A percentile compares a stretch with the other conserved stretches of the same genome.
Evolutionary conservation across 192 early-diverging fungal species (phyloP).

Genomic region (Backusella tuberculispora): DNA sequence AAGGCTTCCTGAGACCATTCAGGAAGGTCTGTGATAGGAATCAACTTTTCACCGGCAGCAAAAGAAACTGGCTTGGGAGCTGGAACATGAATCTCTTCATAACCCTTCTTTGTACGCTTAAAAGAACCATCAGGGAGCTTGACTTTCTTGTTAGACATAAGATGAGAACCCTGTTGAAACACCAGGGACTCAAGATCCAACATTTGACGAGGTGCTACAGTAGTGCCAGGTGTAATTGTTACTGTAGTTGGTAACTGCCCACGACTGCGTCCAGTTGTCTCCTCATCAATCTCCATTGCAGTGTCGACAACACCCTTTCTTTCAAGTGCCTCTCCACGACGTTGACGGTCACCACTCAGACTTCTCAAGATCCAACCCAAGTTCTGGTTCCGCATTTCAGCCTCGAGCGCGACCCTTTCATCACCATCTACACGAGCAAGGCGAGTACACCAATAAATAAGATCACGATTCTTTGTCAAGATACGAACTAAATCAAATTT

Average conservation of each 20-base stretch:
- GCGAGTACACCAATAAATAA: conserved; percentile 90
- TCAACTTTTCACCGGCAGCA: conserved; percentile 65
- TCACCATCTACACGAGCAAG: conserved; percentile 75
- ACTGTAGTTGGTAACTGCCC: conserved; percentile 48
- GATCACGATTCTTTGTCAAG: conserved; percentile 84
- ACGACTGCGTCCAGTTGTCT: conserved; percentile 32
- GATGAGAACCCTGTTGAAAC: conserved; percentile 92
- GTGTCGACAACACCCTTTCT: conserved; percentile 68
- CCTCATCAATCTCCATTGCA: conserved; percentile 67
- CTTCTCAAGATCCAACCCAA: conserved; percentile 72
- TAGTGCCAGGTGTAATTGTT: conserved; percentile 52
- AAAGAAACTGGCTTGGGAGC: conserved; percentile 67
- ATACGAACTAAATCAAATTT: conserved; percentile 95
- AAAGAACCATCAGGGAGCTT: conserved; percentile 92
- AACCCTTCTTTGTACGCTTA: conserved; percentile 71
- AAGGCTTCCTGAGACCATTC: conserved; percentile 72
- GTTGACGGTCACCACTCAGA: conserved; percentile 62
- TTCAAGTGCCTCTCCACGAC: conserved; percentile 52
- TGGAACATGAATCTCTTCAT: conserved; percentile 94
- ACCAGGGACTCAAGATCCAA: conserved; percentile 83
- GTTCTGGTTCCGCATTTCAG: conserved; percentile 72
- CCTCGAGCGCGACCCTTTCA: conserved; percentile 58
- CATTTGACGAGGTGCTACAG: conserved; percentile 60
- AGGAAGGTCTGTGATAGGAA: conserved; percentile 56
- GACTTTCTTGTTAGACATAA: conserved; percentile 98